These are phyloP conservation scores for Sindora glabra DNA, from an alignment of 306 rosid genomes.

Conservation along the genomic window DNA sequence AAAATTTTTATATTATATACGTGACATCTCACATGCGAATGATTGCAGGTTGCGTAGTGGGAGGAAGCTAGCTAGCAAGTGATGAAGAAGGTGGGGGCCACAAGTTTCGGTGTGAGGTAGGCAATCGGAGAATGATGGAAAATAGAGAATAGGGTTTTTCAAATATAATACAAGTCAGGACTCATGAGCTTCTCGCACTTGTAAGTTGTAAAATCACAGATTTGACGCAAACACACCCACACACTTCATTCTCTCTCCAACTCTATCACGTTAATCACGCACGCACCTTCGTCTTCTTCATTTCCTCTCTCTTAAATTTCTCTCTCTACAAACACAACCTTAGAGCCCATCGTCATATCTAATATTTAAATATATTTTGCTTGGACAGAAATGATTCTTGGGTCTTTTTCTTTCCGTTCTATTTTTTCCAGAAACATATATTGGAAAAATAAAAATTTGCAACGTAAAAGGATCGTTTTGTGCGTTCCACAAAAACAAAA, in stretches of 20 bases:
- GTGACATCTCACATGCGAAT: constrained; percentile 16
- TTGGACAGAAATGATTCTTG: neutral
- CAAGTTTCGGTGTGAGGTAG: constrained; percentile 7
- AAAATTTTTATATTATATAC: too few relatives aligned
- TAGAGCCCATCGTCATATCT: neutral
- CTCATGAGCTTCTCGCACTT: constrained; percentile 64
- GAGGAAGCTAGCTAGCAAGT: constrained; percentile 6
- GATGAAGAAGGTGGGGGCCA: constrained; percentile 21
- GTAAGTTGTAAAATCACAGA: constrained; percentile 36
- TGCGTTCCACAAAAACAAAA: neutral
- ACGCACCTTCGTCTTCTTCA: constrained; percentile 37
- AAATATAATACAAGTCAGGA: too few relatives aligned
- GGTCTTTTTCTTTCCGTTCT: neutral
- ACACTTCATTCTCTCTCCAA: constrained; percentile 14
- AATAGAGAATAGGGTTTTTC: neutral
- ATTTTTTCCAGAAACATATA: neutral
- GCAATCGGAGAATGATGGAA: constrained; percentile 20
- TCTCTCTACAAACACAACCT: neutral
- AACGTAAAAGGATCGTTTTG: neutral
- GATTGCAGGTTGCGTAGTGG: constrained; percentile 20
- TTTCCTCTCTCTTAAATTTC: neutral
- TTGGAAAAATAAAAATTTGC: neutral
- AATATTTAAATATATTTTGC: too few relatives aligned
- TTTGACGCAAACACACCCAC: constrained; percentile 22
- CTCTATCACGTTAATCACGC: constrained; percentile 70